Conservation (phyloP, 2,329 filamentous ascomycete species). For the Parafenestella ontariensis region DNA sequence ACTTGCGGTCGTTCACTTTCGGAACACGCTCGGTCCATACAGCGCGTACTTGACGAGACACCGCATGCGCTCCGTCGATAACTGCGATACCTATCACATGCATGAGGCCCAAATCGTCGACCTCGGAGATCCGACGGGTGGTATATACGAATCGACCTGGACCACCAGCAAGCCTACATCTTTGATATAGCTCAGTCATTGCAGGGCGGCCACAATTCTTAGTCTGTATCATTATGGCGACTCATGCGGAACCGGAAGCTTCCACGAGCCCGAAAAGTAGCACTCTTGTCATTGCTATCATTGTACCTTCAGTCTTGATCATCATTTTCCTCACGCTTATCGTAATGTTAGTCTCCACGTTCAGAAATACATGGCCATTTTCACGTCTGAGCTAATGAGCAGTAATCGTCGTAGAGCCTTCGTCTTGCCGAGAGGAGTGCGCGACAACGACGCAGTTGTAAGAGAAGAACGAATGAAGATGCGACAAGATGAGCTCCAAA, state of each 20-base stretch:
- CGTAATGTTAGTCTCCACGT: constrained; percentile 31
- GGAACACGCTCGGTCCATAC: constrained; percentile 2
- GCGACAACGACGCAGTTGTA: constrained; percentile 14
- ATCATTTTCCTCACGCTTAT: constrained; percentile 39
- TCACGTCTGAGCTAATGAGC: constrained; percentile 9
- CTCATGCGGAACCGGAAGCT: constrained; percentile 11
- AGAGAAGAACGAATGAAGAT: constrained; percentile 34
- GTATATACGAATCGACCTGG: constrained; percentile 6
- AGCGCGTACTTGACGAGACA: constrained; percentile 1
- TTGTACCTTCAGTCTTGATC: constrained; percentile 42
- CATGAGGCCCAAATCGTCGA: constrained; percentile 19
- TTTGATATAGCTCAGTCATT: background rate
- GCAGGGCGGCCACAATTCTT: background rate
- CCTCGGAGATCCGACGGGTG: constrained; percentile 4
- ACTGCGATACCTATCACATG: constrained; percentile 18
- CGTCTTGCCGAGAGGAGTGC: constrained; percentile 25
- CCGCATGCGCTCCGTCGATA: constrained; percentile 8
- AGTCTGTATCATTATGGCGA: constrained; percentile 17
- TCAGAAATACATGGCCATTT: background rate
- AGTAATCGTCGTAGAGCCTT: constrained; percentile 31
- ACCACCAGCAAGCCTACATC: background rate
- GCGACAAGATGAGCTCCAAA: constrained; percentile 41
- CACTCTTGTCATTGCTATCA: constrained; percentile 37
- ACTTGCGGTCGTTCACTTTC: constrained; percentile 1
- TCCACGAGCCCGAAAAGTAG: constrained; percentile 9